phyloP scores from a whole-genome alignment of 1,139 yeast species.

The Geotrichum phurueaensis region DNA sequence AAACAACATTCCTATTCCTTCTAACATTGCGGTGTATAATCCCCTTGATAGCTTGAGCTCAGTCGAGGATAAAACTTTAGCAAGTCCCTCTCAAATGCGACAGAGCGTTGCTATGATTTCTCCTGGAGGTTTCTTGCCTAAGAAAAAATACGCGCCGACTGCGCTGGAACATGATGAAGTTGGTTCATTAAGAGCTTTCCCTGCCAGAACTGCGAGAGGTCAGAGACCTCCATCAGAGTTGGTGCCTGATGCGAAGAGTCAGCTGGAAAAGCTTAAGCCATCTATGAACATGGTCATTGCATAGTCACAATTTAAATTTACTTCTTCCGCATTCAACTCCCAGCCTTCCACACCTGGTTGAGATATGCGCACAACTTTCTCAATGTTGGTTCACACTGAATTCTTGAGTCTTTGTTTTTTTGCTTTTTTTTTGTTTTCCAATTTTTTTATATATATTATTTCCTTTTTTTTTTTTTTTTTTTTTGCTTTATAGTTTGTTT shows the following conservation, averaged over 20 bases:
- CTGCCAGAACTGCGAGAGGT: not conserved
- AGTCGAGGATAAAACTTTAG: slow-evolving; percentile 23
- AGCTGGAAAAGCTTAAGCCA: slow-evolving; percentile 27
- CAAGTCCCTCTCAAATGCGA: slow-evolving; percentile 32
- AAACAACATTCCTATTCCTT: slow-evolving; percentile 19
- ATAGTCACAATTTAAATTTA: slow-evolving; percentile 1
- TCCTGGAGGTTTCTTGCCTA: slow-evolving; percentile 33
- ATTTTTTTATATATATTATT: not conserved
- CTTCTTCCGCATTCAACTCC: slow-evolving; percentile 2
- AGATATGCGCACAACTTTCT: not conserved
- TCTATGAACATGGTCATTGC: slow-evolving; percentile 29
- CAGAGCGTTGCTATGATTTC: slow-evolving; percentile 30
- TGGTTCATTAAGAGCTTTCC: slow-evolving; percentile 1
- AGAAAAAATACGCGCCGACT: slow-evolving; percentile 25
- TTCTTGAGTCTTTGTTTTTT: not conserved
- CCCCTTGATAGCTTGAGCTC: slow-evolving; percentile 20
- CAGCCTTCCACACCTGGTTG: slow-evolving; percentile 1
- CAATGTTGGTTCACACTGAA: not conserved
- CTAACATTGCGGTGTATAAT: slow-evolving; percentile 20
- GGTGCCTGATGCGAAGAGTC: slow-evolving; percentile 27
- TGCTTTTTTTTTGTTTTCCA: not conserved
- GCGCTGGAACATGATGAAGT: slow-evolving; percentile 1
- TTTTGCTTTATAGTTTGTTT: not conserved
- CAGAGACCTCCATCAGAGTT: slow-evolving; percentile 21
- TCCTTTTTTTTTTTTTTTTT: slow-evolving; percentile 3